These are phyloP conservation scores for Mycocentrospora acerina DNA, from an alignment of 2,329 filamentous ascomycete species.

Conservation along the genomic window DNA sequence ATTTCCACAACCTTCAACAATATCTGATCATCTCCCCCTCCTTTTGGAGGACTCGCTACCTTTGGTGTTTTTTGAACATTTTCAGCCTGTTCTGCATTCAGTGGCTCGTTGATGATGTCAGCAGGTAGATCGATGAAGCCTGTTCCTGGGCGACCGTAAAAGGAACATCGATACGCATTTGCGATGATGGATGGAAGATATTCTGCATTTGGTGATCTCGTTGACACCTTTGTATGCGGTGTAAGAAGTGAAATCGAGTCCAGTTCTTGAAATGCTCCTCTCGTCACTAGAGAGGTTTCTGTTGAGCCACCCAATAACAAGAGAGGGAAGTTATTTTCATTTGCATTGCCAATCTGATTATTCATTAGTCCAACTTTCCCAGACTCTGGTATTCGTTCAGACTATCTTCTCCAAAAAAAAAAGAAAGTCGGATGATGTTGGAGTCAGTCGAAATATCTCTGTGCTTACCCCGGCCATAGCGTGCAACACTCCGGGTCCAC, in stretches of 20 bases:
- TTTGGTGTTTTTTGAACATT: too few species aligned
- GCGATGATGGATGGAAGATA: slow-evolving; percentile 51
- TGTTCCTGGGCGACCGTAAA: slow-evolving; percentile 57
- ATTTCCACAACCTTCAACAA: slow-evolving; percentile 47
- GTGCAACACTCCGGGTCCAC: slow-evolving; percentile 60
- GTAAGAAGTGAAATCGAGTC: slow-evolving; percentile 56
- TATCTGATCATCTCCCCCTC: slow-evolving; percentile 47
- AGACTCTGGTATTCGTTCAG: not conserved
- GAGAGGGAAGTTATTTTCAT: slow-evolving; percentile 58
- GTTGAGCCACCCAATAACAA: slow-evolving; percentile 57
- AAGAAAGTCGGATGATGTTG: slow-evolving; percentile 20
- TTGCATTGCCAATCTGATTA: slow-evolving; percentile 45
- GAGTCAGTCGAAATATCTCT: not conserved
- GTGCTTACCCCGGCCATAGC: slow-evolving; percentile 56
- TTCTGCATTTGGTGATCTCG: slow-evolving; percentile 47
- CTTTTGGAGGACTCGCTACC: slow-evolving; percentile 45
- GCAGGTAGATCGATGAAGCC: slow-evolving; percentile 59
- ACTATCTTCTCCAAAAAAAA: too few species aligned
- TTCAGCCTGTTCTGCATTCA: slow-evolving; percentile 6
- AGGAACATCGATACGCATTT: slow-evolving; percentile 55
- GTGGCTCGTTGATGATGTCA: slow-evolving; percentile 52
- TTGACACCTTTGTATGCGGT: slow-evolving; percentile 51
- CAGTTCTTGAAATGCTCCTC: slow-evolving; percentile 60
- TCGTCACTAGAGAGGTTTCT: slow-evolving; percentile 54
- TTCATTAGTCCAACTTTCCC: not conserved